phyloP scores from a whole-genome alignment of 164 flowering plant genomes.

The Umbilicus rupestris region DNA sequence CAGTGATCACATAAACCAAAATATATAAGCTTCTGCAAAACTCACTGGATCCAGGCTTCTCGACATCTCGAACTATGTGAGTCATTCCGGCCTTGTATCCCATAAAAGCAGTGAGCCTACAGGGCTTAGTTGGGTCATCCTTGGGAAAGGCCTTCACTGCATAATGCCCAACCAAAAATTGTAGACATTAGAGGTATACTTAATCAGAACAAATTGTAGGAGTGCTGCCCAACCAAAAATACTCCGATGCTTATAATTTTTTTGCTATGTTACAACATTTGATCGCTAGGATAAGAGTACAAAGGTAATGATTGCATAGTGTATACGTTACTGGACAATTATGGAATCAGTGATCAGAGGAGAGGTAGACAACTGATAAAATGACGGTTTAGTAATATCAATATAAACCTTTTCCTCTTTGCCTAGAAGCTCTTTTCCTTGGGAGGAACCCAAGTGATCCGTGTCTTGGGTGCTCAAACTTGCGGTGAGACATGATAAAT shows the following conservation, averaged over 20 bases:
- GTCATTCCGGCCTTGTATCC: conserved; percentile 84
- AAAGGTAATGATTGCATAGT: not conserved
- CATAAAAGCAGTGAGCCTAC: conserved; percentile 55
- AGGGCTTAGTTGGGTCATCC: conserved; percentile 53
- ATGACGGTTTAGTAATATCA: not conserved
- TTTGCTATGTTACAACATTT: too few relatives aligned
- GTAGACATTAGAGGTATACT: not conserved
- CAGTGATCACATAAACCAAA: not conserved
- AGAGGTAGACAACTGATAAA: not conserved
- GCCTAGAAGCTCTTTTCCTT: conserved; percentile 57
- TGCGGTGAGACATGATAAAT: conserved; percentile 49
- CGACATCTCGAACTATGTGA: conserved; percentile 63
- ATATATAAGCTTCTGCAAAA: not conserved
- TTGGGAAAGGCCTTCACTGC: conserved; percentile 71
- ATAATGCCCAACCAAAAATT: not conserved
- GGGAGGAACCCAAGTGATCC: conserved; percentile 66
- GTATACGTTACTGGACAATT: not conserved
- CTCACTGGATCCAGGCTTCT: conserved; percentile 69
- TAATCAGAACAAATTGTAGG: not conserved
- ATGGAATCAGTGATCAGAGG: not conserved
- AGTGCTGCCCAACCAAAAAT: not conserved
- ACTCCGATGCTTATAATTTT: not conserved
- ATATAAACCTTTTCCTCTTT: conserved; percentile 48
- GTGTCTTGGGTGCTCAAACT: conserved; percentile 65
- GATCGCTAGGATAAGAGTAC: not conserved